A percentile compares a stretch with the other conserved stretches of the same genome.
Evolutionary conservation across 495 filamentous ascomycete genomes (phyloP).

Genomic region (Aspergillus leporis): DNA sequence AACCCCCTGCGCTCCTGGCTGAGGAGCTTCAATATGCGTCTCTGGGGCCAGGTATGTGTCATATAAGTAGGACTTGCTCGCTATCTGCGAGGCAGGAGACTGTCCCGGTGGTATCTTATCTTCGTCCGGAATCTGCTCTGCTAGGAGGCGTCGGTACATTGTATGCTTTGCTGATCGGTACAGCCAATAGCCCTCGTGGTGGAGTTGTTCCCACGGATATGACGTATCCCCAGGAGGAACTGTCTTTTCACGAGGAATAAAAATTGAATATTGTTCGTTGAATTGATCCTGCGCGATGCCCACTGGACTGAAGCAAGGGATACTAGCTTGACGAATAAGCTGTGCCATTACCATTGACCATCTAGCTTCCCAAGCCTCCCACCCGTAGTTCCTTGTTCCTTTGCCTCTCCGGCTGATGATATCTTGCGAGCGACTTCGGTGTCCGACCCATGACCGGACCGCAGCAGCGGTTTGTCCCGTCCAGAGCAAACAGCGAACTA

Average conservation of each 20-base stretch:
- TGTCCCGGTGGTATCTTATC: constrained; percentile 67
- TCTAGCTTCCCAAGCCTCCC: constrained; percentile 83
- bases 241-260: constrained; percentile 66
- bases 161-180: constrained; percentile 67
- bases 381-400: constrained; percentile 79
- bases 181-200: constrained; percentile 89
- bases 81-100: constrained; percentile 67
- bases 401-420: constrained; percentile 80
- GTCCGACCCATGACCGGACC: constrained; percentile 71
- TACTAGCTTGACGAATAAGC: constrained; percentile 63
- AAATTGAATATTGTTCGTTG: constrained; percentile 43
- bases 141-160: constrained; percentile 57
- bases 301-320: constrained; percentile 38
- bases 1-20: constrained; percentile 51
- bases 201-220: constrained; percentile 75
- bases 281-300: constrained; percentile 21
- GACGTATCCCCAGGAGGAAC: constrained; percentile 62
- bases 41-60: constrained; percentile 85
- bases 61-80: constrained; percentile 68
- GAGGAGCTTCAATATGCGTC: constrained; percentile 68
- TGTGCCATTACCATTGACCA: constrained; percentile 84
- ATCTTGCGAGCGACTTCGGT: constrained; percentile 67
- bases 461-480: constrained; percentile 71
- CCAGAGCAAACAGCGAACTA: constrained; percentile 78
- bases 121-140: constrained; percentile 69